These are phyloP conservation scores for Starmera caribaea DNA, from an alignment of 805 yeast species.

Conservation along the genomic window DNA sequence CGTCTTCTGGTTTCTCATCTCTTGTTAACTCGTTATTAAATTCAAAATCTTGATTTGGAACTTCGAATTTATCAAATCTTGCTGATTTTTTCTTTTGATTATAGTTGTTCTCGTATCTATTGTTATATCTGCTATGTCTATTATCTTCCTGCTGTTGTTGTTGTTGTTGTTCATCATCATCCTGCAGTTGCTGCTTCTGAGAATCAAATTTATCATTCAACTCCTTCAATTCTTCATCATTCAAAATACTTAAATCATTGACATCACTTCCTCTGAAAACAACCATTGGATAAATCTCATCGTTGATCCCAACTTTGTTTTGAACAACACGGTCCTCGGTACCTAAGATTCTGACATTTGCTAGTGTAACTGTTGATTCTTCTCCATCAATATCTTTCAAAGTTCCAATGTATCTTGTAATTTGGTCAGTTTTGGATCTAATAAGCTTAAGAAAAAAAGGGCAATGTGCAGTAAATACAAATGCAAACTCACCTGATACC, in stretches of 20 bases:
- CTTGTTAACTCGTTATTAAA: conserved; percentile 51
- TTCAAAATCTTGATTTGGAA: conserved; percentile 59
- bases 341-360: conserved; percentile 74
- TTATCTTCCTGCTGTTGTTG: conserved; percentile 4
- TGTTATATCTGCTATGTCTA: conserved; percentile 6
- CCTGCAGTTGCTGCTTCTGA: conserved; percentile 8
- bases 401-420: conserved; percentile 72
- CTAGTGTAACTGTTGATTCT: conserved; percentile 79
- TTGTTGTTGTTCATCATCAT: conserved; percentile 1
- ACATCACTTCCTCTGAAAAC: conserved; percentile 90
- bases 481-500: conserved; percentile 53
- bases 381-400: conserved; percentile 83
- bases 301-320: conserved; percentile 63
- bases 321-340: conserved; percentile 82
- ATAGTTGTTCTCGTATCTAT: conserved; percentile 3
- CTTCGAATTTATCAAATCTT: conserved; percentile 17
- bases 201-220: conserved; percentile 6
- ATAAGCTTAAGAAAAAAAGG: conserved; percentile 14
- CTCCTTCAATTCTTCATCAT: conserved; percentile 29
- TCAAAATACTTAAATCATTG: conserved; percentile 78
- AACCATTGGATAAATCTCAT: conserved; percentile 62
- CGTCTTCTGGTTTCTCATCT: conserved; percentile 7
- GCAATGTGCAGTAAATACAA: no score
- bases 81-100: conserved; percentile 3
- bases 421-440: conserved; percentile 16